Base-by-base conservation (phyloP, 768 basidiomycete genomes). In the Xerocomellus intermedius region DNA sequence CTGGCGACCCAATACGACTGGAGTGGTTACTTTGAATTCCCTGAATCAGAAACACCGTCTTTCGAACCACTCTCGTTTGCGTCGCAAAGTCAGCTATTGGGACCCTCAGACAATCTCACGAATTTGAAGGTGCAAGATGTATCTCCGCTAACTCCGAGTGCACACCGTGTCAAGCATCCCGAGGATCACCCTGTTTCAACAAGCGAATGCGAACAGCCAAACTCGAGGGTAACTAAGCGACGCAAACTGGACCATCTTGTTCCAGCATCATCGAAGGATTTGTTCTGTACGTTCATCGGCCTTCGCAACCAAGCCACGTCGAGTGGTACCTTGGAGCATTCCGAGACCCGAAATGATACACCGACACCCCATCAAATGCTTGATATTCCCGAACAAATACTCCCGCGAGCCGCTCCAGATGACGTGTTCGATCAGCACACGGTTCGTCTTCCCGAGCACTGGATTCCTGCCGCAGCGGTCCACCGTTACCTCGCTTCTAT, bases 401-500 rank as follows among this genome's bases (percentile, higher is more conserved):
- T 47, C 22, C 63, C 67, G 44, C 66, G 58, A 16, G 62, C 33
- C 43, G 59, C 73, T 19, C 81, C 82, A 10, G 61, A 67, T 35
- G 77, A 78, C 33, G 57, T 84, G 16, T 70, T 74, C 47, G 69
- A 75, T 58, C 55, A 63, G 36, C 73, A 75, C 55, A 85, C 84
- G 16, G 65, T 85, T 28, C 64, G 64, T 37, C 66, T 80, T 39
- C 77, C 79, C 8, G 57, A 68, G 6, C 47, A 60, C 14, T 63
- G 71, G 68, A 46, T 49, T 13, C 55, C 59, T 33, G 75, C 79
- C n/a, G 48, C 55, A 13, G 65, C 64, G 19, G 42, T 64, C 17
- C 88, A 91, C 65, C 79, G 77, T 26, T 92, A 91, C 63, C 74
- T 92, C 70, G 82, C 82, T 16, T 91, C 87, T 28, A 66, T 91